These are phyloP conservation scores for Balansia obtecta DNA, from an alignment of 2,329 filamentous ascomycete species.

Conservation along the genomic window DNA sequence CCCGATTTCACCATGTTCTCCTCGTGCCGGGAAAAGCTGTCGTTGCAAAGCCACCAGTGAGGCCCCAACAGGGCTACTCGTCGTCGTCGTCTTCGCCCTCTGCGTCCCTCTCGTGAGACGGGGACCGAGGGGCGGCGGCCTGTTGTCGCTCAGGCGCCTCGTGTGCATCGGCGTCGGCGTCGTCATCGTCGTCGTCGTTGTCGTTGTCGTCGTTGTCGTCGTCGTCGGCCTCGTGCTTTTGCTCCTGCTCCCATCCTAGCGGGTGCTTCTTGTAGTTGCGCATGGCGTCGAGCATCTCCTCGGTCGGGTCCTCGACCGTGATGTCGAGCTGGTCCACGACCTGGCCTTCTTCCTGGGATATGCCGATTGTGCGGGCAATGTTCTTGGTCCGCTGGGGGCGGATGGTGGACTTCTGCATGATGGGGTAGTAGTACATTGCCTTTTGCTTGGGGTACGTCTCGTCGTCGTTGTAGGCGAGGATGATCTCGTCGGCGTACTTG, in stretches of 20 bases:
- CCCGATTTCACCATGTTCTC: no score
- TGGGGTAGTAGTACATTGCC: constrained; percentile 55
- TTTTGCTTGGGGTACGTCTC: constrained; percentile 37
- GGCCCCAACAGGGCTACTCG: neutral
- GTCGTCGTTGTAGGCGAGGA: constrained; percentile 45
- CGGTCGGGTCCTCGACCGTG: constrained; percentile 40
- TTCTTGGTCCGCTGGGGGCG: constrained; percentile 52
- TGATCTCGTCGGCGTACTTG: constrained; percentile 53
- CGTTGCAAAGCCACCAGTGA: neutral
- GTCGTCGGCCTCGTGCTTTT: no score
- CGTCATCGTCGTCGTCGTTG: no score
- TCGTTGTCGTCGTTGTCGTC: no score
- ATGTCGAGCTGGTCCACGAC: constrained; percentile 45
- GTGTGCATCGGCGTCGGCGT: no score
- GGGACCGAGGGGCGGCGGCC: no score
- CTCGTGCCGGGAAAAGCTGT: no score
- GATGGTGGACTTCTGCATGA: constrained; percentile 51
- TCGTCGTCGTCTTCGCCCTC: constrained; percentile 9
- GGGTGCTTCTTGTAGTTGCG: constrained; percentile 40
- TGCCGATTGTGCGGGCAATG: constrained; percentile 40
- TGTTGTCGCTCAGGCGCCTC: constrained; percentile 10
- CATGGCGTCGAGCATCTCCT: constrained; percentile 39
- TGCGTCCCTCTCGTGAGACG: no score
- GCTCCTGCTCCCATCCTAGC: constrained; percentile 30
- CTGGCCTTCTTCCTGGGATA: constrained; percentile 33